Base-by-base conservation (phyloP, 257 asterid species). In the Thymus quinquecostatus region DNA sequence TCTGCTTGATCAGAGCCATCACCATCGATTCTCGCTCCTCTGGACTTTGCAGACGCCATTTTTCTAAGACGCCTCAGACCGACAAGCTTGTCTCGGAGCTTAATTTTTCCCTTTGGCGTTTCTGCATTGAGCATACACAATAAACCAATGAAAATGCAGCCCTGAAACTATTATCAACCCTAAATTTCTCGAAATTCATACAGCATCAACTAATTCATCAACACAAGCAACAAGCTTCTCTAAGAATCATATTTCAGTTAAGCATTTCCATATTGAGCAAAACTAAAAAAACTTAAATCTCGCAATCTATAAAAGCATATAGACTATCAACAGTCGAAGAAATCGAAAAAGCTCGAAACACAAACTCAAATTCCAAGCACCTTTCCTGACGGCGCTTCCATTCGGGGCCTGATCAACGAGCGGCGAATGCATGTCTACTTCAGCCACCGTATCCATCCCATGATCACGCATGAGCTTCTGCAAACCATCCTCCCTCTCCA, bases 11-110 rank as follows among this genome's bases (percentile, higher is more conserved):
- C 87, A 63, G 83, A 38, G 70, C n/a, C n/a, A n/a, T n/a, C n/a
- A n/a, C 81, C 85, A 33, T 64, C 77, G 71, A 88, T 73, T 82
- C 78, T 84, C 44, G 83, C 90, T 77, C 95, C 90, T 57, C 87
- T 71, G 21, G 71, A 64, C 53, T 40, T 70, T 49, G 83, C 75
- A 29, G 77, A 27, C 12, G 30, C 11, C 56, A 69, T 34, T 41
- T 76, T 80, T 69, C 74, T 81, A 43, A 73, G 11, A 62, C 81
- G 88, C 68, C 79, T 80, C 59, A 69, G 6, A 59, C 85, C 88
- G 76, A 77, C 60, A 78, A 78, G 84, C 82, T 86, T 92, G 67
- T 73, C 69, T 69, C 83, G 80, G 12, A 78, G 68, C 74, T 60
- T 80, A 56, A 69, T 57, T 49, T 69, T 82, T 64, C 63, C 82